Percentiles rank a stretch among this genome's conserved stretches.
Evolutionary conservation across 148 eudicot species (phyloP).

Genomic region (Rhododendron mucronatum): DNA sequence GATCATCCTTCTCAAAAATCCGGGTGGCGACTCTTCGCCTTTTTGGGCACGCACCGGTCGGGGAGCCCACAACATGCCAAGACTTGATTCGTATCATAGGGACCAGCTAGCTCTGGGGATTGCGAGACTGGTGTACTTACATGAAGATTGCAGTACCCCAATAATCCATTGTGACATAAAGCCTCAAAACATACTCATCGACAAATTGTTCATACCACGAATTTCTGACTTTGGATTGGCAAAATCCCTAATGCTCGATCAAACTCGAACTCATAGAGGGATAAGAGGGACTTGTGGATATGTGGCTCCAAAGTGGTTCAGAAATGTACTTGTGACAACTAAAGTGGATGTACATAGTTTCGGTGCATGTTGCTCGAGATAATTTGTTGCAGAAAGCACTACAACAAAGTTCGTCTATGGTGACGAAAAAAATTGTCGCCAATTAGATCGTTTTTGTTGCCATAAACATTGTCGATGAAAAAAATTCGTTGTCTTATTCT

Average conservation of each 20-base stretch:
- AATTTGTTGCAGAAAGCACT: no score
- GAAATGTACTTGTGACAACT: background rate
- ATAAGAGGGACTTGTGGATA: constrained; percentile 21
- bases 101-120: constrained; percentile 8
- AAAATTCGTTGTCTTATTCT: no score
- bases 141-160: constrained; percentile 14
- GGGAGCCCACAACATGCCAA: no score
- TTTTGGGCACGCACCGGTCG: no score
- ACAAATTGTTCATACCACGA: background rate
- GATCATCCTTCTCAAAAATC: no score
- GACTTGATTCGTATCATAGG: constrained; percentile 7
- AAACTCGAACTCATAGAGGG: constrained; percentile 1
- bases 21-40: no score
- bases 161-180: constrained; percentile 17
- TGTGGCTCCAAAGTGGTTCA: constrained; percentile 20
- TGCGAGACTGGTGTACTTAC: constrained; percentile 16
- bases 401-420: no score
- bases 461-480: no score
- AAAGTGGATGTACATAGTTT: constrained; percentile 10
- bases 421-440: no score
- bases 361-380: no score
- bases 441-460: no score
- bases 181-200: constrained; percentile 15
- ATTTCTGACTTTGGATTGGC: constrained; percentile 18
- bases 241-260: background rate